Conservation (phyloP, 108 stramenopile species). For the Schizochytrium sp. region DNA sequence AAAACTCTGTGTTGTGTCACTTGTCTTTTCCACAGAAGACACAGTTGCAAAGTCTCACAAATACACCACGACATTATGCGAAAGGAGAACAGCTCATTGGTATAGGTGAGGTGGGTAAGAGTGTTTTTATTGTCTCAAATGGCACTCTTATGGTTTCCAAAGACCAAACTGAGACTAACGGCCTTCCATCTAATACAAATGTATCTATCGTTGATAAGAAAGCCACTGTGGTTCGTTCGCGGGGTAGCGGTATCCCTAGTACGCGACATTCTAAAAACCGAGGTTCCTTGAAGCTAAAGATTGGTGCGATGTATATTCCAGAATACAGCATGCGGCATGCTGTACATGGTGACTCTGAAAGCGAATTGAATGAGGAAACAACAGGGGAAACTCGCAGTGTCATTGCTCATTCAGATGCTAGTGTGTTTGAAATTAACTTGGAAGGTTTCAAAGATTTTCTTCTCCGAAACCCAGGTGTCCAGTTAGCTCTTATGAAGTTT, state of each 20-base stretch:
- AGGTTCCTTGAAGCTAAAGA: not conserved
- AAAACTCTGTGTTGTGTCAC: constrained; percentile 44
- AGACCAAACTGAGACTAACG: not conserved
- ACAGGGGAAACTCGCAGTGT: not conserved
- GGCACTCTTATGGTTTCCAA: not conserved
- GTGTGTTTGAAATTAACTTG: constrained; percentile 51
- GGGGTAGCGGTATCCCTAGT: no score
- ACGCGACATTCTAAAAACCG: no score
- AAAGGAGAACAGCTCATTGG: not conserved
- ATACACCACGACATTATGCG: not conserved
- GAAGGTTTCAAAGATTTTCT: constrained; percentile 41
- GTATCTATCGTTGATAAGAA: not conserved
- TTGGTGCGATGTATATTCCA: constrained; percentile 17
- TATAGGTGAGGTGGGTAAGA: constrained; percentile 39
- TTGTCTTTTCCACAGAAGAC: constrained; percentile 50
- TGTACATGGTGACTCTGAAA: not conserved
- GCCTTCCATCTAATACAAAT: not conserved
- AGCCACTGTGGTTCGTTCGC: not conserved
- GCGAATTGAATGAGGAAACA: not conserved
- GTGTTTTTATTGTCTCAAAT: not conserved
- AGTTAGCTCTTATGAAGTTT: constrained; percentile 47
- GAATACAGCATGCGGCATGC: not conserved
- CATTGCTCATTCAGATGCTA: not conserved
- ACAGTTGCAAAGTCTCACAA: constrained; percentile 30
- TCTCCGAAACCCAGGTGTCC: constrained; percentile 48